phyloP scores from a whole-genome alignment of 2,329 filamentous ascomycete species.

The Ophiostoma sp. region DNA sequence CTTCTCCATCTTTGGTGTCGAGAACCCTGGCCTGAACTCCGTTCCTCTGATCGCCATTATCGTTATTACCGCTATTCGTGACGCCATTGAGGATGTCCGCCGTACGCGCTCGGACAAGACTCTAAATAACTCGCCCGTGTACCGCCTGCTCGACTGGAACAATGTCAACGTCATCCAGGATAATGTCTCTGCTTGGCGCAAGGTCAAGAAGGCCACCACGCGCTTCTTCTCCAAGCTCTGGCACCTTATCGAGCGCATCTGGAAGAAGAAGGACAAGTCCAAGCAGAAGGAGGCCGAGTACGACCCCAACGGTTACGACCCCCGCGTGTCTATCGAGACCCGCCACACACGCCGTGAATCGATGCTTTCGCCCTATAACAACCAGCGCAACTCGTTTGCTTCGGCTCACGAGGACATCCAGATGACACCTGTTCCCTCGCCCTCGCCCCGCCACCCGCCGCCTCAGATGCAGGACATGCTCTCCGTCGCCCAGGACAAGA shows the following conservation, averaged over 20 bases:
- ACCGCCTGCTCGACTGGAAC: constrained; percentile 81
- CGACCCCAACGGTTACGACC: constrained; percentile 52
- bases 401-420: constrained; percentile 74
- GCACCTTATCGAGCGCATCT: constrained; percentile 48
- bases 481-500: constrained; percentile 42
- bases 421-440: constrained; percentile 93
- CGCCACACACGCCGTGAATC: constrained; percentile 56
- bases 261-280: constrained; percentile 54
- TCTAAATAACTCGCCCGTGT: constrained; percentile 93
- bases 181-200: constrained; percentile 81
- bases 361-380: constrained; percentile 52
- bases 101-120: constrained; percentile 88
- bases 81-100: constrained; percentile 92
- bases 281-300: constrained; percentile 48
- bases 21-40: constrained; percentile 84
- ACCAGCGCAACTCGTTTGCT: constrained; percentile 48
- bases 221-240: constrained; percentile 57
- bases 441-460: constrained; percentile 53
- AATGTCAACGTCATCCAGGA: constrained; percentile 94
- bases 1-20: constrained; percentile 92
- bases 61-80: constrained; percentile 84
- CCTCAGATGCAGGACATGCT: constrained; percentile 38
- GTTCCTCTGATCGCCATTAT: constrained; percentile 94
- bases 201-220: constrained; percentile 84
- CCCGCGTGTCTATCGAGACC: constrained; percentile 67